These are phyloP conservation scores for Phascolomyces articulosus DNA, from an alignment of 371 early-diverging fungal species.

Conservation along the genomic window DNA sequence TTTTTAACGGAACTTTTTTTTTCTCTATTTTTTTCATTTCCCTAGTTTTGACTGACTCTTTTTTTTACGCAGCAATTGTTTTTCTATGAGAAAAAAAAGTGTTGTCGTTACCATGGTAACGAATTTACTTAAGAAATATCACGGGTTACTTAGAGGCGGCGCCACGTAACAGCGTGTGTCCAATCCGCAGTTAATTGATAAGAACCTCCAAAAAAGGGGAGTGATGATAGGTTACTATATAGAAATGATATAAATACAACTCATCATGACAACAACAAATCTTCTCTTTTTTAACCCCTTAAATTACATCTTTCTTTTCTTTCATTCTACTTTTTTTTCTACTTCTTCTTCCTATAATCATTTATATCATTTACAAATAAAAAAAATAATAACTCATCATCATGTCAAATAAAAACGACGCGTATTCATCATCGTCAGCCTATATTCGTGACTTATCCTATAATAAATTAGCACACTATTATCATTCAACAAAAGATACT, in stretches of 20 bases:
- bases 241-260: background rate
- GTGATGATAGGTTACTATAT: no score
- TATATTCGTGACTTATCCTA: constrained; percentile 3
- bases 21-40: background rate
- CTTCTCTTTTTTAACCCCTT: background rate
- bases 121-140: no score
- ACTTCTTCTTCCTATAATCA: background rate
- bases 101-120: background rate
- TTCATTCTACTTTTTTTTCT: constrained; percentile 4
- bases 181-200: no score
- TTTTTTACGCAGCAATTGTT: no score
- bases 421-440: constrained; percentile 5
- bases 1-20: background rate
- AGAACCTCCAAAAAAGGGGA: no score
- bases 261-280: background rate
- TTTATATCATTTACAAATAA: no score
- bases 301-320: background rate
- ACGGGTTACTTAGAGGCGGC: background rate
- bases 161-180: no score
- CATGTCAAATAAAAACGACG: constrained; percentile 10
- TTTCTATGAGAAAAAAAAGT: no score
- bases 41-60: no score
- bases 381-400: no score
- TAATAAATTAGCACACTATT: background rate
- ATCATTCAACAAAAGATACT: background rate